Conservation (phyloP, 202 grass and related monocot species). For the Schoenoplectus triqueter region DNA sequence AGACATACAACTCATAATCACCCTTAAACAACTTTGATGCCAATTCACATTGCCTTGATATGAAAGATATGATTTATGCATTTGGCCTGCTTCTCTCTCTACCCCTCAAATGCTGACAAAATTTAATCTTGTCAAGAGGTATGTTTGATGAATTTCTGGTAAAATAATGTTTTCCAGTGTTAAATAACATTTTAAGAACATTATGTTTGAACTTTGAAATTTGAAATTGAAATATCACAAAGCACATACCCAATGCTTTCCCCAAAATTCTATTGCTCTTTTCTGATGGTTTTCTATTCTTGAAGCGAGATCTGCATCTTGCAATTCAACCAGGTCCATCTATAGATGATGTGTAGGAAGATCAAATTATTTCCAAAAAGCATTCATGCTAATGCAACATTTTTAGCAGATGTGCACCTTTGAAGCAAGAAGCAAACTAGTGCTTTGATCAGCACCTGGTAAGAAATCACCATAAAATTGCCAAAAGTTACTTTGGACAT, state of each 20-base stretch:
- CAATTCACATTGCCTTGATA: conserved; percentile 42
- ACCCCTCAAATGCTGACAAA: background rate
- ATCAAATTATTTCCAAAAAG: conserved; percentile 40
- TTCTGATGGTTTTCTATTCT: conserved; percentile 65
- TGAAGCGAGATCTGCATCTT: conserved; percentile 71
- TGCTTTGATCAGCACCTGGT: conserved; percentile 80
- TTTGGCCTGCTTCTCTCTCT: background rate
- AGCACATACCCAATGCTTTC: conserved; percentile 83
- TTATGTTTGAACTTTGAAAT: background rate
- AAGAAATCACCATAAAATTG: conserved; percentile 93
- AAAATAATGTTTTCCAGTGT: background rate
- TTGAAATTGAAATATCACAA: background rate
- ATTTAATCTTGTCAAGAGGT: background rate
- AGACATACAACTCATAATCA: conserved; percentile 13
- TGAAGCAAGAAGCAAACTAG: conserved; percentile 82
- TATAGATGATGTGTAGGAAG: conserved; percentile 39
- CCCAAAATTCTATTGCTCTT: conserved; percentile 92
- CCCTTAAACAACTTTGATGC: conserved; percentile 32
- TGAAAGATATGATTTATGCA: background rate
- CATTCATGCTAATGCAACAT: conserved; percentile 40
- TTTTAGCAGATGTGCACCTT: conserved; percentile 58
- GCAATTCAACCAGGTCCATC: conserved; percentile 89
- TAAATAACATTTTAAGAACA: conserved; percentile 1
- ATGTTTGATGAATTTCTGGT: background rate
- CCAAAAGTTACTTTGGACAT: conserved; percentile 86